Base-by-base conservation (phyloP, 441 rosid species). In the Geranium incanum region DNA sequence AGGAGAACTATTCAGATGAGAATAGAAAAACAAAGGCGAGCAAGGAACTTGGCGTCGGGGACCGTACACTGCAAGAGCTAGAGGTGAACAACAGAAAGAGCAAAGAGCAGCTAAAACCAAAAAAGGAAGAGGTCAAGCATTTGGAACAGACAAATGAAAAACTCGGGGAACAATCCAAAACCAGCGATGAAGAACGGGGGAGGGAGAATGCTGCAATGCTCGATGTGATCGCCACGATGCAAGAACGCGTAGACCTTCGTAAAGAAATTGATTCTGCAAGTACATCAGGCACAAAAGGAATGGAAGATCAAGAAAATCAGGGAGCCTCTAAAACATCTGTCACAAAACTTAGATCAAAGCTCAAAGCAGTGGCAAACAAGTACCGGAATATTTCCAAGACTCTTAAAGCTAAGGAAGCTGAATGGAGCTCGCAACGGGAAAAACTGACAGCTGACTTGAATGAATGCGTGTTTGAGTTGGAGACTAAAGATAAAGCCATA, bases 111-210 rank as follows among this genome's bases (percentile, higher is more conserved):
- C 85, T 92, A n/a, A 90, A 92, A 75, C 92, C 96, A 97, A 92
- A 92, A 88, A 87, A 82, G 76, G 99, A 95, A 80, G 96, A 95
- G 84, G 92, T 90, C 77, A 80, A 82, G 72, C 95, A 89, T 84
- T 84, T 95, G 39, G 97, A 92, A 84, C 98, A 95, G 81, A 97
- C 97, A 11, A 88, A 86, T 62, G 86, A 81, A 70, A 89, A 85
- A 78, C 85, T 90, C 12, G 78, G 77, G 7, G 76, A 77, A 23
- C 81, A 80, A 81, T 86, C 82, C 78, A 81, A 66, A 62, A 75
- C 41, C 18, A 77, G 81, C 70, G 81, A 85, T 86, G 85, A 84
- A 78, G 97, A 86, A 80, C 82, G 89, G 88, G 93, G 90, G 69
- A 71, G 9, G 43, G 99, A 92, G 72, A 85, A 78, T 76, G 78